A percentile compares a stretch with the other conserved stretches of the same genome.
phyloP scores from a whole-genome alignment of 352 stramenopile genomes.

The Globisporangium paddicum region DNA sequence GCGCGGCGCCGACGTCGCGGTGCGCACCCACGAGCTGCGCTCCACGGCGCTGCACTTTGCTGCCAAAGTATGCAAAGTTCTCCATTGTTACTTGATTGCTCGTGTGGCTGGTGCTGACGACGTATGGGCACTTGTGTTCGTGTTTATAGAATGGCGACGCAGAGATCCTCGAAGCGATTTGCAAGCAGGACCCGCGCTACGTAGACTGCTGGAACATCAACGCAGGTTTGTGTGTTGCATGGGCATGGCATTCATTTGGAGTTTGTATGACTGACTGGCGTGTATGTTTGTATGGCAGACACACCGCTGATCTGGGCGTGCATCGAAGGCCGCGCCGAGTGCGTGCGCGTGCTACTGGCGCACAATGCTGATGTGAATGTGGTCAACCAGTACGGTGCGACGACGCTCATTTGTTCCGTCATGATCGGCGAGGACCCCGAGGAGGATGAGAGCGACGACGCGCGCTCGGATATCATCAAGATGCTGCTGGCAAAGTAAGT shows the following conservation, averaged over 20 bases:
- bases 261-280: neutral
- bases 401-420: slow-evolving; percentile 65
- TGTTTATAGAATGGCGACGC: slow-evolving; percentile 49
- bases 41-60: slow-evolving; percentile 78
- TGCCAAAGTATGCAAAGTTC: slow-evolving; percentile 42
- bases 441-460: slow-evolving; percentile 40
- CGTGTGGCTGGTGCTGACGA: neutral
- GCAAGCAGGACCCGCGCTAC: slow-evolving; percentile 41
- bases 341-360: slow-evolving; percentile 60
- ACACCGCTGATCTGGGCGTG: slow-evolving; percentile 81
- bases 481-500: slow-evolving; percentile 51
- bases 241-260: neutral
- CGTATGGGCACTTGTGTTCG: neutral
- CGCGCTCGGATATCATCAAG: slow-evolving; percentile 49
- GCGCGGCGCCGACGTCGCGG: slow-evolving; percentile 50
- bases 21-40: slow-evolving; percentile 67
- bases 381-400: slow-evolving; percentile 67
- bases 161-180: slow-evolving; percentile 66
- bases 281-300: slow-evolving; percentile 18
- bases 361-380: slow-evolving; percentile 60
- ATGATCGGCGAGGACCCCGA: slow-evolving; percentile 78
- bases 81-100: neutral
- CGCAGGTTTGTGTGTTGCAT: slow-evolving; percentile 20
- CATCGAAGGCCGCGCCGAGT: slow-evolving; percentile 64
- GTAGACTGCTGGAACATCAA: slow-evolving; percentile 75